Conservation (phyloP, 345 rosid species). For the Hypericum androsaemum region DNA sequence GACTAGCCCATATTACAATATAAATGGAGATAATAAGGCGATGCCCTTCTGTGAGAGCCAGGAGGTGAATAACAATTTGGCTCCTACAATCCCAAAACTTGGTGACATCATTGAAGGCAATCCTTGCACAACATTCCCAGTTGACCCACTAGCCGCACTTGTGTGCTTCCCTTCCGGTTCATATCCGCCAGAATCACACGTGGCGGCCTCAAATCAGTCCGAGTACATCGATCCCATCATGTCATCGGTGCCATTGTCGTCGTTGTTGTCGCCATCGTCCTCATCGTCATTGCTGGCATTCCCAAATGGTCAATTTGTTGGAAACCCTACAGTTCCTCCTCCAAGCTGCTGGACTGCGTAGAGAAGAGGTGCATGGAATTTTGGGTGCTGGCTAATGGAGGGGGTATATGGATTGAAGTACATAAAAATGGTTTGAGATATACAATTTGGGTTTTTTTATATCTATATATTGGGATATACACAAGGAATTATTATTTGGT, state of each 20-base stretch:
- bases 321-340: constrained; percentile 43
- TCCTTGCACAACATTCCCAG: constrained; percentile 10
- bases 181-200: constrained; percentile 11
- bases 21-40: constrained; percentile 17
- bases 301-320: constrained; percentile 34
- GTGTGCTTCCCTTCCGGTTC: constrained; percentile 21
- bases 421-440: not conserved
- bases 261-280: constrained; percentile 28
- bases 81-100: constrained; percentile 7
- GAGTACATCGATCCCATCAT: constrained; percentile 52
- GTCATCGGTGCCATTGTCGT: constrained; percentile 25
- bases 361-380: constrained; percentile 10
- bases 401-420: not conserved
- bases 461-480: not conserved
- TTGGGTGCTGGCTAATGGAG: not conserved
- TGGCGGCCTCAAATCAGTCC: constrained; percentile 23
- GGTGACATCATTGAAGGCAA: constrained; percentile 27
- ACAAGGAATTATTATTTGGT: constrained; percentile 14
- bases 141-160: constrained; percentile 19
- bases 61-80: not conserved
- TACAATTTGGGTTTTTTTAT: constrained; percentile 3
- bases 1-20: constrained; percentile 1
- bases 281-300: constrained; percentile 26
- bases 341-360: constrained; percentile 42
- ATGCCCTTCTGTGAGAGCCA: constrained; percentile 19